phyloP scores from a whole-genome alignment of 2,329 filamentous ascomycete species.

The Alternaria infectoria region DNA sequence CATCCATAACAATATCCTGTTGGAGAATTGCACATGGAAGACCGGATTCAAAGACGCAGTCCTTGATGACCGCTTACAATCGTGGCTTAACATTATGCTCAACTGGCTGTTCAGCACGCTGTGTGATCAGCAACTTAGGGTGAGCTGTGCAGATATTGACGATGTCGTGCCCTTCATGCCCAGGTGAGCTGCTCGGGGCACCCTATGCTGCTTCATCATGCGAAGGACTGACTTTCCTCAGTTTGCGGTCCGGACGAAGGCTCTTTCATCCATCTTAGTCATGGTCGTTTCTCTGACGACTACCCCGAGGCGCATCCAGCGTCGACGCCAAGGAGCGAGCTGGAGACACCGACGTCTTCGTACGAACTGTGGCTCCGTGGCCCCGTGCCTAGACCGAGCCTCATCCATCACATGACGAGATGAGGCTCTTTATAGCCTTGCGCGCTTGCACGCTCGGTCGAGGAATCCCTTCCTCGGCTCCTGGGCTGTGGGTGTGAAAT shows the following conservation, averaged over 20 bases:
- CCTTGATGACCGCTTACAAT: constrained; percentile 46
- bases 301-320: not conserved
- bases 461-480: constrained; percentile 5
- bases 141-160: not conserved
- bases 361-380: not conserved
- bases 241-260: not conserved
- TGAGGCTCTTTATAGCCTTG: not conserved
- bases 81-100: constrained; percentile 46
- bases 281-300: not conserved
- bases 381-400: not conserved
- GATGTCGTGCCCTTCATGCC: not conserved
- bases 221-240: not conserved
- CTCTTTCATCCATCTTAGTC: not conserved
- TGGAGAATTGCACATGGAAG: not conserved
- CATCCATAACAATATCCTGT: constrained; percentile 46
- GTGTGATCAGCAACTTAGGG: not conserved
- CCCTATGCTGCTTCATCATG: not conserved
- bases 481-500: not conserved
- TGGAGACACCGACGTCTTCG: not conserved
- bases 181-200: not conserved
- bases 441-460: constrained; percentile 3
- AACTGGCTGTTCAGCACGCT: constrained; percentile 41
- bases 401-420: not conserved
- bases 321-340: not conserved
- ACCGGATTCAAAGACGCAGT: constrained; percentile 31